These are phyloP conservation scores for Monilinia aucupariae DNA, from an alignment of 2,329 filamentous ascomycete genomes.

Conservation along the genomic window DNA sequence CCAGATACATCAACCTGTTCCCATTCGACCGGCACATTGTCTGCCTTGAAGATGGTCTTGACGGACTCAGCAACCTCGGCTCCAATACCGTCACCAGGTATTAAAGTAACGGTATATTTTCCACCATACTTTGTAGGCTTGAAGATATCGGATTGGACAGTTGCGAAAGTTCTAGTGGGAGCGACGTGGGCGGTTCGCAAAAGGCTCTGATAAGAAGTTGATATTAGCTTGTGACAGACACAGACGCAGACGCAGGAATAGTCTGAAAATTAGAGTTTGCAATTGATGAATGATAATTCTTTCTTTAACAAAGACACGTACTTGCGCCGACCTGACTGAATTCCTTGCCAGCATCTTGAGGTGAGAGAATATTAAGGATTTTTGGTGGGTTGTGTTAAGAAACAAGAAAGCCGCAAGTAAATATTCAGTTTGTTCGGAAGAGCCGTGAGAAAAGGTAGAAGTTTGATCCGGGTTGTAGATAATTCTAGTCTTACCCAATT, in stretches of 20 bases:
- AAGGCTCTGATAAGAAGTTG: conserved; percentile 34
- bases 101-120: conserved; percentile 98
- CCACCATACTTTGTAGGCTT: conserved; percentile 94
- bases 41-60: conserved; percentile 99
- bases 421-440: conserved; percentile 12
- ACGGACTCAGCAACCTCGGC: conserved; percentile 96
- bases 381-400: conserved; percentile 9
- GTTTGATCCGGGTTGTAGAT: conserved; percentile 10
- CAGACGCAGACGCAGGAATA: background rate
- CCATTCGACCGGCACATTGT: conserved; percentile 98
- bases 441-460: conserved; percentile 15
- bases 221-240: conserved; percentile 16
- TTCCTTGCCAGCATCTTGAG: conserved; percentile 34
- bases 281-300: conserved; percentile 22
- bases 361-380: conserved; percentile 11
- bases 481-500: conserved; percentile 10
- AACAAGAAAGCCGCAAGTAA: conserved; percentile 2
- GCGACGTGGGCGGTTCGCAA: conserved; percentile 31
- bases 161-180: conserved; percentile 54
- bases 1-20: conserved; percentile 96
- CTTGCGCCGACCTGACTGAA: conserved; percentile 42
- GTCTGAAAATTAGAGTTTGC: conserved; percentile 22
- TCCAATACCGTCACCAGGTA: conserved; percentile 98
- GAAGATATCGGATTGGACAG: conserved; percentile 91
- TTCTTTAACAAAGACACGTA: conserved; percentile 32